Conservation (phyloP, 2,329 filamentous ascomycete genomes). For the Hyphodiscus sp. region DNA sequence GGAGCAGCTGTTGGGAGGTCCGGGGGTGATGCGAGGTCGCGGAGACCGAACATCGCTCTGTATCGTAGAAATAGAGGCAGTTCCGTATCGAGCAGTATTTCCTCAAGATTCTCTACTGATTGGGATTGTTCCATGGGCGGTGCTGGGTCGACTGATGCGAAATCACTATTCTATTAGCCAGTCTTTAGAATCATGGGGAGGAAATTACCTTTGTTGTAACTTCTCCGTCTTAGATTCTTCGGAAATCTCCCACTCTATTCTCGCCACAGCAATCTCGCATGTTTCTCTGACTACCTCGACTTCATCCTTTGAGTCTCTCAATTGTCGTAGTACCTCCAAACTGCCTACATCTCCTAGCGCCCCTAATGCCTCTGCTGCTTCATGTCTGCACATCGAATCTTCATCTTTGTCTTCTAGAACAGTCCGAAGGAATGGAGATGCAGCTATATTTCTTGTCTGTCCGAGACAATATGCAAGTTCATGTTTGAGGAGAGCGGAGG, state of each 20-base stretch:
- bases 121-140: constrained; percentile 73
- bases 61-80: constrained; percentile 87
- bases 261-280: constrained; percentile 91
- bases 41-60: constrained; percentile 94
- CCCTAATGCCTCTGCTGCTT: constrained; percentile 90
- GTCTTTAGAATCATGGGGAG: neutral
- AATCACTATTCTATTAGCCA: constrained; percentile 57
- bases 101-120: constrained; percentile 68
- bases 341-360: constrained; percentile 73
- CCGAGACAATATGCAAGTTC: constrained; percentile 96
- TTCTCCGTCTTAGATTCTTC: constrained; percentile 66
- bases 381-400: constrained; percentile 92
- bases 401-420: constrained; percentile 75
- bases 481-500: constrained; percentile 88
- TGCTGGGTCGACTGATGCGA: constrained; percentile 91
- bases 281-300: constrained; percentile 83
- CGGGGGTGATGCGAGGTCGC: constrained; percentile 89
- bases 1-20: constrained; percentile 82
- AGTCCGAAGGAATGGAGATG: constrained; percentile 63
- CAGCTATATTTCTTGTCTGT: constrained; percentile 73
- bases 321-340: constrained; percentile 63
- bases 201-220: constrained; percentile 67
- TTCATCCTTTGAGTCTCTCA: constrained; percentile 71
- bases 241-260: constrained; percentile 89
- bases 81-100: constrained; percentile 69